These are phyloP conservation scores for Cystobasidium pallidum DNA, from an alignment of 1,284 basidiomycete genomes.

Conservation along the genomic window DNA sequence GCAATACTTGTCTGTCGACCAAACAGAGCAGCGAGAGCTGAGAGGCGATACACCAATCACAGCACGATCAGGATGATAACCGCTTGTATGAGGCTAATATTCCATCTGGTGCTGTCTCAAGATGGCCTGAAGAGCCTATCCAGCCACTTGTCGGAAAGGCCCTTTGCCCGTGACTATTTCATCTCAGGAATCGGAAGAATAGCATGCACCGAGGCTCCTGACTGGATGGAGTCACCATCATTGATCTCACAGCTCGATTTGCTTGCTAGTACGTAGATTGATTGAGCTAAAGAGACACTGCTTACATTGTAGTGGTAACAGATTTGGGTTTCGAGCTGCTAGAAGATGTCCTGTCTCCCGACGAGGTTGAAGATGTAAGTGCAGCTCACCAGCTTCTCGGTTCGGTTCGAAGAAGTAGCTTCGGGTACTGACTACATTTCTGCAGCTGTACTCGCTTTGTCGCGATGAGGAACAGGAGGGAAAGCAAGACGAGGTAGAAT, in stretches of 20 bases:
- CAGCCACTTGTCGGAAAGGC: constrained; percentile 15
- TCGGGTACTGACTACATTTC: background rate
- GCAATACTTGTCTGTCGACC: background rate
- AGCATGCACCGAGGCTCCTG: constrained; percentile 34
- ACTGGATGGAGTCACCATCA: constrained; percentile 15
- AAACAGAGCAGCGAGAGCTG: background rate
- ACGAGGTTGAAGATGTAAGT: constrained; percentile 39
- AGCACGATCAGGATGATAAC: background rate
- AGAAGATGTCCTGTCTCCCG: constrained; percentile 36
- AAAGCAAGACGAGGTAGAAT: background rate
- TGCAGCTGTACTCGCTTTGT: constrained; percentile 31
- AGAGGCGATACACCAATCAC: background rate
- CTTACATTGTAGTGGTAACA: background rate
- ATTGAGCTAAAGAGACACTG: no score
- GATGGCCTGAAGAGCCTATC: constrained; percentile 26
- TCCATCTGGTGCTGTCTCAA: constrained; percentile 26
- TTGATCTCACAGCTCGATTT: constrained; percentile 8
- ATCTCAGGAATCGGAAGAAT: constrained; percentile 30
- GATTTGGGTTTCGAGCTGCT: constrained; percentile 33
- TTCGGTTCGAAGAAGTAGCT: background rate
- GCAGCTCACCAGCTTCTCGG: background rate
- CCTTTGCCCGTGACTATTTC: constrained; percentile 34
- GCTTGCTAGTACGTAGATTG: constrained; percentile 31
- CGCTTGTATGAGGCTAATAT: constrained; percentile 15
- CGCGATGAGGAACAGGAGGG: constrained; percentile 37